Evolutionary conservation across 768 basidiomycete genomes (phyloP).

Genomic region (Myochromella boudieri): DNA sequence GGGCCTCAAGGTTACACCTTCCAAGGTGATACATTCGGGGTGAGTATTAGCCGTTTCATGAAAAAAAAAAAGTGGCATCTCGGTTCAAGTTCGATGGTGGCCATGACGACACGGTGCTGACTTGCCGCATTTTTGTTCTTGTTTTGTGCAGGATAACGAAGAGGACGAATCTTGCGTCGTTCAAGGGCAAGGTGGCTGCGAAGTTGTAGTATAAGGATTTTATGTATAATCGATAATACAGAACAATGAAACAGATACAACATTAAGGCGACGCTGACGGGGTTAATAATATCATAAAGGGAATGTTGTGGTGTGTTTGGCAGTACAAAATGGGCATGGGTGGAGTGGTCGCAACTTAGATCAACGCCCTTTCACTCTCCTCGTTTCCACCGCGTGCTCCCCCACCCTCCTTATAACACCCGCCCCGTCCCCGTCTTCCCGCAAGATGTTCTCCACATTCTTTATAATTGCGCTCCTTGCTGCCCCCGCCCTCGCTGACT

Average conservation of each 20-base stretch:
- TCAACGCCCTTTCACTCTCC: constrained; percentile 10
- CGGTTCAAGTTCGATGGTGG: too few species aligned
- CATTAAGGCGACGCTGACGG: not conserved
- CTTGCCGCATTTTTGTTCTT: not conserved
- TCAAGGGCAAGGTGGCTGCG: constrained; percentile 48
- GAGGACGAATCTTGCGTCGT: constrained; percentile 62
- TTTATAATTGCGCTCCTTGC: constrained; percentile 70
- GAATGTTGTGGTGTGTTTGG: constrained; percentile 20
- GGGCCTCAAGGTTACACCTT: constrained; percentile 59
- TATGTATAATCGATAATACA: not conserved
- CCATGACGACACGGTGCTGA: constrained; percentile 33
- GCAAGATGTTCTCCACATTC: constrained; percentile 79
- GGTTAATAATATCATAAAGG: too few species aligned
- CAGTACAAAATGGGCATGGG: too few species aligned
- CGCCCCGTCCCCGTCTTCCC: constrained; percentile 25
- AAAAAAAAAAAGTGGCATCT: too few species aligned
- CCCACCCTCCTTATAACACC: constrained; percentile 29
- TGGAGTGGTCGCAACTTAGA: too few species aligned
- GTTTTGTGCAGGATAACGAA: constrained; percentile 55
- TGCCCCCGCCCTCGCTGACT: constrained; percentile 53
- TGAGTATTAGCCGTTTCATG: constrained; percentile 36
- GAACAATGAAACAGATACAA: constrained; percentile 4
- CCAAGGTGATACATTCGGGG: constrained; percentile 72
- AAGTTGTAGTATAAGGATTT: constrained; percentile 36
- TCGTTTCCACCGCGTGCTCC: constrained; percentile 25